These are phyloP conservation scores for Aspergillus brunneoviolaceus DNA, from an alignment of 2,329 filamentous ascomycete species.

Conservation along the genomic window DNA sequence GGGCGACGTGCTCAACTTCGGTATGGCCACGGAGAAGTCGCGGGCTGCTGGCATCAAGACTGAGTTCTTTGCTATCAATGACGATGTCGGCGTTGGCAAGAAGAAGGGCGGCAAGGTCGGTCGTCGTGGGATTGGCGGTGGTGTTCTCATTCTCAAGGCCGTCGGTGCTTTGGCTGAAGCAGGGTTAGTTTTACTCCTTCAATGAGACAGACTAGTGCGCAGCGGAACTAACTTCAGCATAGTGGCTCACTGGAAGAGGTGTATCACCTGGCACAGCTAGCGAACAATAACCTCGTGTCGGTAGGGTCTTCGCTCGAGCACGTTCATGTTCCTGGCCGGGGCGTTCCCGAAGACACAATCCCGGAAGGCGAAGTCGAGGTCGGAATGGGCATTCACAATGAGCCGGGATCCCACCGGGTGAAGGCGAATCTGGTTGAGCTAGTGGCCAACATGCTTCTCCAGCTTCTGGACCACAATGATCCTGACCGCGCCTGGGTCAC, in stretches of 20 bases:
- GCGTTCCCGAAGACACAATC: slow-evolving; percentile 52
- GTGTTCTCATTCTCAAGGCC: slow-evolving; percentile 88
- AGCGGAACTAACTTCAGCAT: not conserved
- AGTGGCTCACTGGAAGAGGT: slow-evolving; percentile 66
- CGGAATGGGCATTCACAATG: slow-evolving; percentile 74
- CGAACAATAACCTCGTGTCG: slow-evolving; percentile 74
- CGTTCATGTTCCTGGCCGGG: slow-evolving; percentile 87
- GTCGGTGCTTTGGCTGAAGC: slow-evolving; percentile 76
- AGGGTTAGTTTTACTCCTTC: slow-evolving; percentile 49
- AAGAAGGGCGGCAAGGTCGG: slow-evolving; percentile 86
- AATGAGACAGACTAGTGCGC: not conserved
- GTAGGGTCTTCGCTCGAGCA: slow-evolving; percentile 84
- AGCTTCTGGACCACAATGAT: slow-evolving; percentile 63
- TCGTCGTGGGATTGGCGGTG: slow-evolving; percentile 84
- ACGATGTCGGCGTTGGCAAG: slow-evolving; percentile 87
- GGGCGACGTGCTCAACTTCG: slow-evolving; percentile 86
- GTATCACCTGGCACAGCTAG: slow-evolving; percentile 67
- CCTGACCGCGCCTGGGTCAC: slow-evolving; percentile 63
- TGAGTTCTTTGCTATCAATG: slow-evolving; percentile 88
- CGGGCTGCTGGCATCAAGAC: slow-evolving; percentile 73
- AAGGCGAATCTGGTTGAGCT: slow-evolving; percentile 51
- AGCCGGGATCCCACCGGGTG: slow-evolving; percentile 55
- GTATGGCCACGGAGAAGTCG: slow-evolving; percentile 89
- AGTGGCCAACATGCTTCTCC: slow-evolving; percentile 62
- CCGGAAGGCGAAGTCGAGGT: slow-evolving; percentile 61